Percentiles rank a stretch among this genome's conserved stretches.
These are phyloP conservation scores for Dichotomopilus funicola DNA, from an alignment of 2,329 filamentous ascomycete species.

Conservation along the genomic window DNA sequence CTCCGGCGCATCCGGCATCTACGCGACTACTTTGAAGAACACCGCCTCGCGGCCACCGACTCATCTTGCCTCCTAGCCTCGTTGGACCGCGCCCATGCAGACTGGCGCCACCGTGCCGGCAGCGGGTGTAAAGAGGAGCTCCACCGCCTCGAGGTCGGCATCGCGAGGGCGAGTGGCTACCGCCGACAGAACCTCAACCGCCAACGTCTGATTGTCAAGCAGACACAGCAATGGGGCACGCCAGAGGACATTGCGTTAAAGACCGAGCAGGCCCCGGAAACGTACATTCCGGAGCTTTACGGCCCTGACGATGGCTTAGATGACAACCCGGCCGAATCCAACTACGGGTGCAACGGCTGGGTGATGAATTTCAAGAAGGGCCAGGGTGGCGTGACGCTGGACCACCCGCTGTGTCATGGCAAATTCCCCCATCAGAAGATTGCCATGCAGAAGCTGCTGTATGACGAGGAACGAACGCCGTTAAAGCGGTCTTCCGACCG, in stretches of 20 bases:
- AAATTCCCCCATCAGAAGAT: slow-evolving; percentile 23
- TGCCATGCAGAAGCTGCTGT: slow-evolving; percentile 18
- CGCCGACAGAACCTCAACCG: slow-evolving; percentile 12
- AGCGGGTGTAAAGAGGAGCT: slow-evolving; percentile 14
- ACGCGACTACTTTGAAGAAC: slow-evolving; percentile 16
- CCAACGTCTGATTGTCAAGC: slow-evolving; percentile 15
- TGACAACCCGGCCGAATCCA: slow-evolving; percentile 16
- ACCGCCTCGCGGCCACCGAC: slow-evolving; percentile 15
- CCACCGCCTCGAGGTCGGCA: slow-evolving; percentile 12
- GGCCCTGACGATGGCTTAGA: slow-evolving; percentile 16
- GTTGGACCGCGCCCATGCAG: slow-evolving; percentile 12
- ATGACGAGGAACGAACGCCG: slow-evolving; percentile 16
- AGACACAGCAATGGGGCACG: slow-evolving; percentile 18
- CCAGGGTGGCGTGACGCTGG: slow-evolving; percentile 16
- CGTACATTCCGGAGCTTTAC: slow-evolving; percentile 15
- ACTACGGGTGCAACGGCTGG: slow-evolving; percentile 23
- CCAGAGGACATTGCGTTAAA: slow-evolving; percentile 8
- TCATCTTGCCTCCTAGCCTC: slow-evolving; percentile 10
- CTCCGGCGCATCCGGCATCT: slow-evolving; percentile 19
- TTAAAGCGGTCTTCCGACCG: slow-evolving; percentile 14
- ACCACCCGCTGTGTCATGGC: slow-evolving; percentile 18
- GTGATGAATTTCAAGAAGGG: slow-evolving; percentile 18
- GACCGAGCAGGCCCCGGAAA: slow-evolving; percentile 13
- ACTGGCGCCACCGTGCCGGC: slow-evolving; percentile 13
- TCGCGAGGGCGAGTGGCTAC: slow-evolving; percentile 9